phyloP scores from a whole-genome alignment of 352 stramenopile species.

The Sclerospora graminicola region DNA sequence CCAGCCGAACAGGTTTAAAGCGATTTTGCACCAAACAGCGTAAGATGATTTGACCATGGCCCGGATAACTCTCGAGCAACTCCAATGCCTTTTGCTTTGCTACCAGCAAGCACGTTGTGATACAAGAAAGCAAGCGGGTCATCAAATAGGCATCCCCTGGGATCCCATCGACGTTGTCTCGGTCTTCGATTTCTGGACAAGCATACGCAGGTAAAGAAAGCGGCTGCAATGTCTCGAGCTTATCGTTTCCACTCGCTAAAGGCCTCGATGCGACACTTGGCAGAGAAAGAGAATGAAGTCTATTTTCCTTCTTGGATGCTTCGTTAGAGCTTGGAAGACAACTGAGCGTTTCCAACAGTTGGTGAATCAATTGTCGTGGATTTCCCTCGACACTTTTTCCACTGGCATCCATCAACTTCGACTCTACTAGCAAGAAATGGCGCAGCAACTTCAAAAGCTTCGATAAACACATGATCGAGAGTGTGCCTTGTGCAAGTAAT shows the following conservation, averaged over 20 bases:
- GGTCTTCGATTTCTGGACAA: constrained; percentile 29
- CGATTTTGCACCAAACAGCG: constrained; percentile 32
- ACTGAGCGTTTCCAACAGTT: constrained; percentile 32
- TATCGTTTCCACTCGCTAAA: constrained; percentile 1
- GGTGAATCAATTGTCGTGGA: constrained; percentile 24
- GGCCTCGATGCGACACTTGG: not conserved
- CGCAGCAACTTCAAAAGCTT: constrained; percentile 63
- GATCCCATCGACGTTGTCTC: constrained; percentile 35
- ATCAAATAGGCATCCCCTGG: constrained; percentile 47
- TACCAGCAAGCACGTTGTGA: constrained; percentile 29
- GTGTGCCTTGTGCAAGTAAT: constrained; percentile 27
- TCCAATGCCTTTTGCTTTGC: constrained; percentile 18
- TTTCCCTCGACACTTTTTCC: constrained; percentile 14
- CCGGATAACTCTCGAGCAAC: constrained; percentile 29
- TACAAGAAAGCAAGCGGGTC: constrained; percentile 39
- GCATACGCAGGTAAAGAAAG: constrained; percentile 25
- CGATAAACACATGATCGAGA: constrained; percentile 54
- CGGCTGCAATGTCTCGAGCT: constrained; percentile 6
- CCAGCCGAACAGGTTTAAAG: constrained; percentile 38
- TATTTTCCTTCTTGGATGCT: constrained; percentile 3
- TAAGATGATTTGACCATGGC: constrained; percentile 31
- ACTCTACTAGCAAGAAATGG: constrained; percentile 55
- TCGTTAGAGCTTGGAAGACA: constrained; percentile 21
- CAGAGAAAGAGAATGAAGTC: not conserved
- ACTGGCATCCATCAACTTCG: constrained; percentile 21